Base-by-base conservation (phyloP, 768 basidiomycete species). In the Hypholoma sublateritium region DNA sequence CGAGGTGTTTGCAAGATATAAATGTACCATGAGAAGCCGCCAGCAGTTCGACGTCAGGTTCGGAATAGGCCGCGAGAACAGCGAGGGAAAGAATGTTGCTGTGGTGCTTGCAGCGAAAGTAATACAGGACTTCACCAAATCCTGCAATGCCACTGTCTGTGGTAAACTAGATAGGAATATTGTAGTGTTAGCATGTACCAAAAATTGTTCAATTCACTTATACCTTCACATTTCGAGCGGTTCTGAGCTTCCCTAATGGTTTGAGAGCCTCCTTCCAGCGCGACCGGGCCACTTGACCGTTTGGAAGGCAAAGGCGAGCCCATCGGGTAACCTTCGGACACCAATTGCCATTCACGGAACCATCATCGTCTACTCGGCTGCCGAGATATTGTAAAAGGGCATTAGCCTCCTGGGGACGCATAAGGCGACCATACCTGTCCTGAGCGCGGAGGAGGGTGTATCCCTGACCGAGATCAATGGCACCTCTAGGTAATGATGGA, bases 271-370 rank as follows among this genome's bases (percentile, higher is more conserved):
- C 76, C 53, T 70, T 72, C 72, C 70, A 76, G 4, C 52, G 45
- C 6, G 70, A 69, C 9, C 70, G 58, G 0, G 65, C 72, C 36
- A 70, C 67, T 56, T 76, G 74, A 1, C 72, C 71, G 65, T 73
- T 77, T 16, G 74, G 74, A 8, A 76, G 67, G 39, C 53, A 59
- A 17, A 75, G 59, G 7, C 71, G 65, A 22, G 70, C 70, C 73
- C 72, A 74, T 36, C 65, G 49, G 14, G 49, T 32, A 35, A 50
- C 35, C 32, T 50, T 50, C 3, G 49, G 55, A 50, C 35, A 35
- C 12, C 19, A 32, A 12, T 17, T 6, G 21, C 36, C 32, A 66
- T 43, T 19, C 24, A 32, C 7, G 25, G 25, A 28, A 28, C 4
- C 7, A 7, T 3, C 3, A 28, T 28, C 36, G 17, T 37, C 49